phyloP scores from a whole-genome alignment of 2,329 filamentous ascomycete genomes.

The Aspergillus sergii region DNA sequence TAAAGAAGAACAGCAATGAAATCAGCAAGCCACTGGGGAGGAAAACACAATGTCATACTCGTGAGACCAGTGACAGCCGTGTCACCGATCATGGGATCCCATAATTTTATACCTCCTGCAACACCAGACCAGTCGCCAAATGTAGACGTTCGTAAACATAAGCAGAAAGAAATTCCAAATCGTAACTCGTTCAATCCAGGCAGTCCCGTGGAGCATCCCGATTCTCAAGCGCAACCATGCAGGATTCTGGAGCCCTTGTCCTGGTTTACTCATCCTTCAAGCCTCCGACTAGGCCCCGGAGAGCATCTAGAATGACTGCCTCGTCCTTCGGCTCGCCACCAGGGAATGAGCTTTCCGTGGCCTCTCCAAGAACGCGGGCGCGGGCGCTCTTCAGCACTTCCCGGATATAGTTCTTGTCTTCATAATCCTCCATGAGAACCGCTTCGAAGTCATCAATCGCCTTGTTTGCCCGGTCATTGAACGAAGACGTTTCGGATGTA shows the following conservation, averaged over 20 bases:
- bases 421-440: conserved; percentile 48
- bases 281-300: conserved; percentile 43
- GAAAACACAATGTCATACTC: conserved; percentile 6
- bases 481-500: conserved; percentile 37
- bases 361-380: conserved; percentile 42
- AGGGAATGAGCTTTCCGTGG: conserved; percentile 45
- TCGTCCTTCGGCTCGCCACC: conserved; percentile 49
- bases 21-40: background rate
- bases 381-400: conserved; percentile 47
- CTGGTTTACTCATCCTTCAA: conserved; percentile 36
- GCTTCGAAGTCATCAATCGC: conserved; percentile 49
- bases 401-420: conserved; percentile 49
- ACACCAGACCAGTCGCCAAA: conserved; percentile 16
- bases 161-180: conserved; percentile 16
- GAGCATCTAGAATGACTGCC: conserved; percentile 45
- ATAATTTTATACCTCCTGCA: conserved; percentile 8
- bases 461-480: conserved; percentile 45
- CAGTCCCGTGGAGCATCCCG: background rate
- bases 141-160: conserved; percentile 16
- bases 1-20: conserved; percentile 3
- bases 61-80: conserved; percentile 6
- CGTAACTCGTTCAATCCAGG: conserved; percentile 20
- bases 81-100: background rate
- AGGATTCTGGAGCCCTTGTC: background rate
- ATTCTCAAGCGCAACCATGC: background rate